These are phyloP conservation scores for Secale cereale DNA, from an alignment of 176 grass and related monocot species.

Conservation along the genomic window DNA sequence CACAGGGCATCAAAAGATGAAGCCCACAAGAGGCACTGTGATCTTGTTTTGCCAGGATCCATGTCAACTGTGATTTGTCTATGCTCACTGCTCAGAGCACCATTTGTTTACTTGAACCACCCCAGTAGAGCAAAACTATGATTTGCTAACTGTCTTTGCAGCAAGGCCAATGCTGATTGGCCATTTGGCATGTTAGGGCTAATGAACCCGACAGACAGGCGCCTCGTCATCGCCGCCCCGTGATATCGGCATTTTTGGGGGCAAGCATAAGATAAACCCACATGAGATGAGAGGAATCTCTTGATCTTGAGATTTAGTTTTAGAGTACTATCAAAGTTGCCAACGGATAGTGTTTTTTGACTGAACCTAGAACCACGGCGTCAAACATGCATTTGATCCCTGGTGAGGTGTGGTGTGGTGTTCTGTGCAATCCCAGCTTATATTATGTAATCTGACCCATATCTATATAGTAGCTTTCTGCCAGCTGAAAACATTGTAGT, in stretches of 20 bases:
- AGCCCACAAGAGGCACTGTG: slow-evolving; percentile 16
- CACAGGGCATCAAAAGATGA: slow-evolving; percentile 18
- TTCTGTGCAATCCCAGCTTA: background rate
- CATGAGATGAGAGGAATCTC: slow-evolving; percentile 26
- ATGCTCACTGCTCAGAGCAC: background rate
- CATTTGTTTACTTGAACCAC: slow-evolving; percentile 8
- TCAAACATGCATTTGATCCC: slow-evolving; percentile 16
- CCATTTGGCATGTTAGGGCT: slow-evolving; percentile 11
- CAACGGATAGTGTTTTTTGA: background rate
- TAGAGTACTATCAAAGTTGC: background rate
- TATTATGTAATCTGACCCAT: slow-evolving; percentile 14
- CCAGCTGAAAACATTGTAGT: slow-evolving; percentile 9
- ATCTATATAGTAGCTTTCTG: background rate
- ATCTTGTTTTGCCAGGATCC: slow-evolving; percentile 16
- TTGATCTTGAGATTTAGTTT: background rate
- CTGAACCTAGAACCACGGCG: slow-evolving; percentile 13
- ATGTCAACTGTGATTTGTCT: slow-evolving; percentile 24
- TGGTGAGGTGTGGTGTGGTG: slow-evolving; percentile 21
- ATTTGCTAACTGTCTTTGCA: slow-evolving; percentile 4
- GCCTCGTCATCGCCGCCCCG: background rate
- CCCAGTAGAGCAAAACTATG: slow-evolving; percentile 3
- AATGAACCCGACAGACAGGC: slow-evolving; percentile 6
- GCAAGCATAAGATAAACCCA: background rate
- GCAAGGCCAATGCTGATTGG: slow-evolving; percentile 1
- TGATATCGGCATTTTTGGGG: slow-evolving; percentile 1